These are phyloP conservation scores for Sanghuangporus baumii DNA, from an alignment of 1,284 basidiomycete species.

Conservation along the genomic window DNA sequence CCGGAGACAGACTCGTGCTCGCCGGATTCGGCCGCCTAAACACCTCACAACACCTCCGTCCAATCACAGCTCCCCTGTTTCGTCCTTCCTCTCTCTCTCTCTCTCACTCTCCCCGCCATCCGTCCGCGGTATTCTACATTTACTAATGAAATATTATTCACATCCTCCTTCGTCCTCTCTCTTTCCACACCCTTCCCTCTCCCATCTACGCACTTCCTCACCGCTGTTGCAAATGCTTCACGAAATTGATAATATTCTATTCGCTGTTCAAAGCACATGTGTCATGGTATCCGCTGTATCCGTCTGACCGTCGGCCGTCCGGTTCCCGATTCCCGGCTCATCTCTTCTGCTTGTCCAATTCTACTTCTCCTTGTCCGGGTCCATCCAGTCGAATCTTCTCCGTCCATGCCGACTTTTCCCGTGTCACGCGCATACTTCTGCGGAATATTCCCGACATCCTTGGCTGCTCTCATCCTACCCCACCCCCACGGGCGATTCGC, in stretches of 20 bases:
- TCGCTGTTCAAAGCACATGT: not conserved
- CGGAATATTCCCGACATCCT: not conserved
- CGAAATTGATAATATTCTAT: not conserved
- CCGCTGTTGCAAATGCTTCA: too few relatives aligned
- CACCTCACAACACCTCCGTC: not conserved
- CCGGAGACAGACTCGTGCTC: not conserved
- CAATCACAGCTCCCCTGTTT: constrained; percentile 5
- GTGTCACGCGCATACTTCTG: not conserved
- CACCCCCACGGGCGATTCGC: too few relatives aligned
- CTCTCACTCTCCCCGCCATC: not conserved
- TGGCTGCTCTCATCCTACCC: not conserved
- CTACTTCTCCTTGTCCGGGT: not conserved
- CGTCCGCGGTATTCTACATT: not conserved
- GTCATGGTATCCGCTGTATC: not conserved
- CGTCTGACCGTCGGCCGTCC: not conserved
- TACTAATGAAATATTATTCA: not conserved
- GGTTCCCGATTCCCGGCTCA: not conserved
- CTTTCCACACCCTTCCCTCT: not conserved
- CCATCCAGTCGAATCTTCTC: not conserved
- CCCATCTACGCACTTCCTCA: too few relatives aligned
- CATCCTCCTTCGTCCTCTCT: not conserved
- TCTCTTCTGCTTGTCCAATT: not conserved
- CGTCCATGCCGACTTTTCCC: constrained; percentile 1
- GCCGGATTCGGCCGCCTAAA: constrained; percentile 9
- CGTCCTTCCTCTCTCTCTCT: not conserved